Evolutionary conservation across 106 monocot genomes (phyloP).

Genomic region (Allium cepa): DNA sequence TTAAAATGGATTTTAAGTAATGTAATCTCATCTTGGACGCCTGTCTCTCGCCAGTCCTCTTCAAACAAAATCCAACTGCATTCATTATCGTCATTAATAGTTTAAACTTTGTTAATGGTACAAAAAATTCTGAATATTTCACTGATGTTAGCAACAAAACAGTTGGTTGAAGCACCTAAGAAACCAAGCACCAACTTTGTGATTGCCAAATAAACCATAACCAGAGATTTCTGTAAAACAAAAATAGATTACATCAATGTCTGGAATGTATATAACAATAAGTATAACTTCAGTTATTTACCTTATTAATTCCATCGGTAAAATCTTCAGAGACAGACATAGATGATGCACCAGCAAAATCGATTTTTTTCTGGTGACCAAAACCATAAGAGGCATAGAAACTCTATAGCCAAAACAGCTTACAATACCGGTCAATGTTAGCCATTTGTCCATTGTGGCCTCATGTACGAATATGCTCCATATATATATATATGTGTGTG

Average conservation of each 20-base stretch:
- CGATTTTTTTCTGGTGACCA: too few relatives aligned
- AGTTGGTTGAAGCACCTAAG: too few relatives aligned
- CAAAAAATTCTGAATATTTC: too few relatives aligned
- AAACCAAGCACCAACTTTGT: neutral
- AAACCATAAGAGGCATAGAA: constrained; percentile 16
- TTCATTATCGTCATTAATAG: too few relatives aligned
- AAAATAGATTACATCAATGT: neutral
- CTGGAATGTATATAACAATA: neutral
- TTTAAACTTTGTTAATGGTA: too few relatives aligned
- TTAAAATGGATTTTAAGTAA: too few relatives aligned
- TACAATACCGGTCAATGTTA: constrained; percentile 28
- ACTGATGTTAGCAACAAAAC: too few relatives aligned
- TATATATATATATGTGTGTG: too few relatives aligned
- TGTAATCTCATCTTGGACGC: too few relatives aligned
- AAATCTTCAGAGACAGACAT: neutral
- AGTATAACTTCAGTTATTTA: neutral
- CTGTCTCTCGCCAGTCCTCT: too few relatives aligned
- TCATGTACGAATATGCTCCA: constrained; percentile 32
- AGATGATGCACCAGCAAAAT: too few relatives aligned
- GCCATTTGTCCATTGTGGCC: constrained; percentile 17
- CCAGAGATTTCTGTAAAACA: neutral
- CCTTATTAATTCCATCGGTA: neutral
- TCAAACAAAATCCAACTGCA: too few relatives aligned
- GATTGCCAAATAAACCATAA: constrained; percentile 4
- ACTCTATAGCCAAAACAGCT: constrained; percentile 26